phyloP scores from a whole-genome alignment of 2,329 filamentous ascomycete genomes.

The Sphaerostilbella broomeana region DNA sequence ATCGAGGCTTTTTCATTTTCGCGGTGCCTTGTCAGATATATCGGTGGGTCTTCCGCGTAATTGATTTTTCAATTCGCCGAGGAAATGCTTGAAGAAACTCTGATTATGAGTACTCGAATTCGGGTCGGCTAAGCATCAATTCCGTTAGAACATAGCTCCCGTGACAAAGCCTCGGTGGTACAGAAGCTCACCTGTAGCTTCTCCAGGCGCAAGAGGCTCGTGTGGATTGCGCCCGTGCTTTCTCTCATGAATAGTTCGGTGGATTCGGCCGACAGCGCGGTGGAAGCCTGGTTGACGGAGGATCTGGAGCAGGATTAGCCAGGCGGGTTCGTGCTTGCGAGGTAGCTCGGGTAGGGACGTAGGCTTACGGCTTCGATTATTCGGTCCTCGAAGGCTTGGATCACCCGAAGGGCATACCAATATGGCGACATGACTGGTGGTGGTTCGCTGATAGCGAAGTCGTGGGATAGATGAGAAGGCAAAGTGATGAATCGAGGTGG shows the following conservation, averaged over 20 bases:
- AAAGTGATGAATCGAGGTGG: no score
- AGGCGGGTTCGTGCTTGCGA: background rate
- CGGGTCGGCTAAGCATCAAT: slow-evolving; percentile 26
- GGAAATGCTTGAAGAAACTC: slow-evolving; percentile 41
- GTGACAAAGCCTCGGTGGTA: no score
- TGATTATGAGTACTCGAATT: slow-evolving; percentile 18
- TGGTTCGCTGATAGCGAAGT: no score
- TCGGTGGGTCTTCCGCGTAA: slow-evolving; percentile 39
- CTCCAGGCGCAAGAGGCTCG: slow-evolving; percentile 44
- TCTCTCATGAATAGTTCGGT: slow-evolving; percentile 42
- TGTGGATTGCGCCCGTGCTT: slow-evolving; percentile 43
- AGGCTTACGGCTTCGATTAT: slow-evolving; percentile 20
- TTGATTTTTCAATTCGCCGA: slow-evolving; percentile 47
- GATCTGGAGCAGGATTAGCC: slow-evolving; percentile 30
- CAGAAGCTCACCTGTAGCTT: slow-evolving; percentile 42
- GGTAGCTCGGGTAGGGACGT: background rate
- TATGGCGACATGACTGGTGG: slow-evolving; percentile 31
- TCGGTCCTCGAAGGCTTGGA: slow-evolving; percentile 30
- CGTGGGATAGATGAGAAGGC: no score
- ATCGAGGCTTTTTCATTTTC: slow-evolving; percentile 21
- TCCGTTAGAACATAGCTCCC: slow-evolving; percentile 1
- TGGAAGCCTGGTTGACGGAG: slow-evolving; percentile 47
- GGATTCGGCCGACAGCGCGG: slow-evolving; percentile 45
- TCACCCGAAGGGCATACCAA: slow-evolving; percentile 28
- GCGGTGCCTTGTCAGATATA: slow-evolving; percentile 23